Conservation (phyloP, 1,139 yeast genomes). For the Debaryomycetaceae sp. region DNA sequence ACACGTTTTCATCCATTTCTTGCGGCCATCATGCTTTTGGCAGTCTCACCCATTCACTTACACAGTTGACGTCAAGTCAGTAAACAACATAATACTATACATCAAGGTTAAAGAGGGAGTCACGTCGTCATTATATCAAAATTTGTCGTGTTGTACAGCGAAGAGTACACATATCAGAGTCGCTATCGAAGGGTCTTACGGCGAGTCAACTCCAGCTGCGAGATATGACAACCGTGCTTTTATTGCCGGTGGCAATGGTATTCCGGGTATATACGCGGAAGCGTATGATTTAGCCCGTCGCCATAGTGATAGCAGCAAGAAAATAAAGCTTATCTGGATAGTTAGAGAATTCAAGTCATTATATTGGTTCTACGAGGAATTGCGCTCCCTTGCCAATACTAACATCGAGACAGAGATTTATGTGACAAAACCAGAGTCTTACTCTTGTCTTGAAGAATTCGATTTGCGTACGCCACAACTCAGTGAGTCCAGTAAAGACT, state of each 20-base stretch:
- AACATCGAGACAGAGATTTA: slow-evolving; percentile 35
- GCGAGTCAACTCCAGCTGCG: slow-evolving; percentile 33
- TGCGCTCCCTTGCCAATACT: slow-evolving; percentile 29
- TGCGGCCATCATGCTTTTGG: slow-evolving; percentile 55
- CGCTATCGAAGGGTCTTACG: slow-evolving; percentile 47
- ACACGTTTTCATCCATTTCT: slow-evolving; percentile 56
- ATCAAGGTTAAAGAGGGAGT: slow-evolving; percentile 41
- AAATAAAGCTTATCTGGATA: slow-evolving; percentile 49
- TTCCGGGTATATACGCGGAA: slow-evolving; percentile 46
- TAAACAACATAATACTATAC: slow-evolving; percentile 26
- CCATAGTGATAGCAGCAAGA: slow-evolving; percentile 14
- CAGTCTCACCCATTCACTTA: slow-evolving; percentile 72
- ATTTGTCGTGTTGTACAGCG: slow-evolving; percentile 20
- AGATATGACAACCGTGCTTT: slow-evolving; percentile 34
- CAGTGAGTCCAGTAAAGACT: neutral
- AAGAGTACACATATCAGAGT: slow-evolving; percentile 26
- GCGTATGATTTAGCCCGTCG: slow-evolving; percentile 21
- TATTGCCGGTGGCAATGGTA: slow-evolving; percentile 48
- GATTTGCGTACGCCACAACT: slow-evolving; percentile 2
- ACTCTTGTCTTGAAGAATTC: slow-evolving; percentile 17
- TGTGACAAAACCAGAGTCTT: slow-evolving; percentile 37
- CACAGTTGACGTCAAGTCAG: slow-evolving; percentile 27
- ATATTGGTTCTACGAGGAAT: slow-evolving; percentile 50
- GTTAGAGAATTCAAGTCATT: slow-evolving; percentile 42
- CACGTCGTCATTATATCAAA: slow-evolving; percentile 28